Evolutionary conservation across 1,139 yeast species (phyloP), one percentile per base, ranked within the genome.

Genomic region (Yueomyces sp.): DNA sequence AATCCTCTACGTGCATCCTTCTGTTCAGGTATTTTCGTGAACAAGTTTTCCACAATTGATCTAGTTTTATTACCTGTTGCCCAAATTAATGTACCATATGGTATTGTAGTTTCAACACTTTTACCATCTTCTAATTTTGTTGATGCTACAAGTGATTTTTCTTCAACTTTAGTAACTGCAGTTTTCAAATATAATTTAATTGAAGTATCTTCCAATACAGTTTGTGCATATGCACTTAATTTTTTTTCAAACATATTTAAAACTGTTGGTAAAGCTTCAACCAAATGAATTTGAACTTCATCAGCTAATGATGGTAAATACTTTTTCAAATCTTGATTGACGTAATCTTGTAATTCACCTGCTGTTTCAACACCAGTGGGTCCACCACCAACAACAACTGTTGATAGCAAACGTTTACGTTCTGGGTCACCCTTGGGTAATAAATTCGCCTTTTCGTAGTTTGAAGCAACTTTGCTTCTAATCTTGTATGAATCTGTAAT

Each of bases 21-120:
- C 70, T 89, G 97, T 54, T 81, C 95, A 41, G 87, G 91, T 54
- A 89, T 73, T 67, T 78, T 76, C 48, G 76, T 66, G 63, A 81
- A 76, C 56, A 89, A 70, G 59, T 79, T 77, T 48, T 81, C 74
- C 47, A 81, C 72, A 50, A 89, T 72, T 44, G 79, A 76, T 68
- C 96, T 81, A 50, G 89, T 87, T 55, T 91, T 87, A 68, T 87
- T 87, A 69, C 97, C 97, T 44, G 96, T 89, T 48, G 96, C 96
- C 97, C 97, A 89, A 54, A 89, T 91, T 58, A 89, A 75, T 63
- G 87, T 72, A 60, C 97, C 97, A 63, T 87, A 89, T 48, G 96
- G 96, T 59, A 89, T 72, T 50, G 74, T 81, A 39, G 75, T 70
- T 73, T 63, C 67, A 19, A 60, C 57, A 36, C 57, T 62, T 37